Conservation (phyloP, 371 early-diverging fungal species). For the Catenaria anguillulae region DNA sequence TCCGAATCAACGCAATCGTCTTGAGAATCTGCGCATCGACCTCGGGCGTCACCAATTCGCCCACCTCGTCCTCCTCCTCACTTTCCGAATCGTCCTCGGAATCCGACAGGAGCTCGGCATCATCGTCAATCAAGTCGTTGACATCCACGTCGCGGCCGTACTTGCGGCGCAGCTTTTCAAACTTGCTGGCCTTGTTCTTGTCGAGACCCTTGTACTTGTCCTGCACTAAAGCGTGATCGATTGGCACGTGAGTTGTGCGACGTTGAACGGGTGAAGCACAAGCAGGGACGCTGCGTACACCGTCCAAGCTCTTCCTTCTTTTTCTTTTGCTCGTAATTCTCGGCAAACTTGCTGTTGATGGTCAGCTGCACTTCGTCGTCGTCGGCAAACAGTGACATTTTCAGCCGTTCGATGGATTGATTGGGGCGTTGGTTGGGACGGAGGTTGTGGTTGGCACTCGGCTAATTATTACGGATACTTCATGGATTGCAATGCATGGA, state of each 20-base stretch:
- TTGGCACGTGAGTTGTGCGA: neutral
- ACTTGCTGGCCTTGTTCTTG: constrained; percentile 18
- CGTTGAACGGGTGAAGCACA: neutral
- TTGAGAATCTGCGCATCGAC: constrained; percentile 82
- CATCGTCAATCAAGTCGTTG: neutral
- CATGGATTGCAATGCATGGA: too few species aligned
- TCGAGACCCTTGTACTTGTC: constrained; percentile 37
- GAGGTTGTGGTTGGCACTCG: too few species aligned
- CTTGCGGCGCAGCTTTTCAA: constrained; percentile 25
- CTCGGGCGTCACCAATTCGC: constrained; percentile 67
- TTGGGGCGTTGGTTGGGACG: too few species aligned
- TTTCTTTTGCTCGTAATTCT: constrained; percentile 43
- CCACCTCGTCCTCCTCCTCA: constrained; percentile 80
- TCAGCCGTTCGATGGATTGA: too few species aligned
- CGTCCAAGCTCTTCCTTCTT: constrained; percentile 43
- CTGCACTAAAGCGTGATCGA: constrained; percentile 21
- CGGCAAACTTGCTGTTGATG: constrained; percentile 45
- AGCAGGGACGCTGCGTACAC: too few species aligned
- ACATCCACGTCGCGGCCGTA: constrained; percentile 18
- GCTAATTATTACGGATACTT: too few species aligned
- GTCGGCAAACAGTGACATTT: constrained; percentile 14
- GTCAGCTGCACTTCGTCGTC: constrained; percentile 14
- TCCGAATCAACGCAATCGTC: constrained; percentile 64
- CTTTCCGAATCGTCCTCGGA: constrained; percentile 14
- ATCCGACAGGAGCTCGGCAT: too few species aligned